Percentiles rank a stretch among this genome's conserved stretches.
Conservation (phyloP, 2,329 filamentous ascomycete genomes). For the Penicillium crustosum region DNA sequence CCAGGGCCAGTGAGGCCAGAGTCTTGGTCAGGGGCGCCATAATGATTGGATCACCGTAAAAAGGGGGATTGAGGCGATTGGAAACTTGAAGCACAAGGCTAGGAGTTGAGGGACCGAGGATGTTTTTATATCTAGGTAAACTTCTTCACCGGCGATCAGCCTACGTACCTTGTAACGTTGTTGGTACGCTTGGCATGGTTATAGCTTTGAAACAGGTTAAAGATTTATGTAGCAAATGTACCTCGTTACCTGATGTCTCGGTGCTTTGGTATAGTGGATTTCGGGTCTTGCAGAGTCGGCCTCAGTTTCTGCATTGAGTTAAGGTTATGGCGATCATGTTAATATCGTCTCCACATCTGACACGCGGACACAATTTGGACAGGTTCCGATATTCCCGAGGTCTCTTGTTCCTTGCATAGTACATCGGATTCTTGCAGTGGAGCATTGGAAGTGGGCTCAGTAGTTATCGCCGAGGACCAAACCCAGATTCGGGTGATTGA, state of each 20-base stretch:
- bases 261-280: not conserved
- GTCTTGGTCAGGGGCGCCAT: slow-evolving; percentile 14
- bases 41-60: not conserved
- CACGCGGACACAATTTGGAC: not conserved
- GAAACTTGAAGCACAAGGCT: not conserved
- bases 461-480: not conserved
- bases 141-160: no score
- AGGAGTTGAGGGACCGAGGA: not conserved
- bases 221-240: no score
- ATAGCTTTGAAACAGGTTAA: no score
- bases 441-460: not conserved
- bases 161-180: no score
- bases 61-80: not conserved
- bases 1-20: slow-evolving; percentile 10
- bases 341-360: not conserved
- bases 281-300: not conserved
- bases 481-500: not conserved
- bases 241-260: no score
- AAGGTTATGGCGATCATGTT: not conserved
- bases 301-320: not conserved
- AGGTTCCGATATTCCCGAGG: not conserved
- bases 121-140: no score
- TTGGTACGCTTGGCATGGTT: no score
- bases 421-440: not conserved
- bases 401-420: not conserved